Evolutionary conservation across 345 rosid genomes (phyloP).

Genomic region (Geranium brycei): DNA sequence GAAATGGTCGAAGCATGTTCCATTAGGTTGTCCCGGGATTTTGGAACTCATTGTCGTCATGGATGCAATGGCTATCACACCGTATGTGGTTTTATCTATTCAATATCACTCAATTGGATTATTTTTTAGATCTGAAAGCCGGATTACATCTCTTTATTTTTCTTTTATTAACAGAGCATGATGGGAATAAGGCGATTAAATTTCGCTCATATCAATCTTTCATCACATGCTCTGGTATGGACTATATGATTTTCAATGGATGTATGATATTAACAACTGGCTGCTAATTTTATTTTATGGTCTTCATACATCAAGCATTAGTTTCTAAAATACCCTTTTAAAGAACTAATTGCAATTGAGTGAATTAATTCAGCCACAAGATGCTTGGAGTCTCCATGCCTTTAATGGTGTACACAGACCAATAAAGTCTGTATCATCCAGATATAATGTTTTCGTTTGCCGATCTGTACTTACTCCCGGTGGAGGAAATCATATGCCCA

Average conservation of each 20-base stretch:
- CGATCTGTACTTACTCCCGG: slow-evolving; percentile 38
- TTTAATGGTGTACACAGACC: slow-evolving; percentile 27
- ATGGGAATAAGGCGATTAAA: slow-evolving; percentile 28
- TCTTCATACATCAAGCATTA: too few species aligned
- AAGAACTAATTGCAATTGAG: too few species aligned
- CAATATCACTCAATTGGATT: neutral
- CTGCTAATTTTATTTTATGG: too few species aligned
- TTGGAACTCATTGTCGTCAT: slow-evolving; percentile 23
- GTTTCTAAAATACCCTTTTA: too few species aligned
- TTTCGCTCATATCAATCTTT: slow-evolving; percentile 27
- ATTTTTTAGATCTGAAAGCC: neutral
- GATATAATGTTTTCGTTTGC: slow-evolving; percentile 40
- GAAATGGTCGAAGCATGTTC: slow-evolving; percentile 40
- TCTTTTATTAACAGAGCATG: slow-evolving; percentile 22
- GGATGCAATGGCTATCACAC: slow-evolving; percentile 19
- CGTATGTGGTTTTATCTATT: slow-evolving; percentile 18
- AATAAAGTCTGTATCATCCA: slow-evolving; percentile 23
- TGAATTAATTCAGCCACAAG: slow-evolving; percentile 30
- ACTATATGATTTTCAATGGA: slow-evolving; percentile 6
- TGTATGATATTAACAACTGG: neutral
- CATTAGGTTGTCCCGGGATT: slow-evolving; percentile 40
- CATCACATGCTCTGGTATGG: slow-evolving; percentile 52
- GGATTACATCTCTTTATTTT: slow-evolving; percentile 5
- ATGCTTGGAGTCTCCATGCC: slow-evolving; percentile 48
- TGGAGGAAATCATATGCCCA: slow-evolving; percentile 39